Conservation (phyloP, 768 basidiomycete genomes). For the Psilocybe tampanensis region DNA sequence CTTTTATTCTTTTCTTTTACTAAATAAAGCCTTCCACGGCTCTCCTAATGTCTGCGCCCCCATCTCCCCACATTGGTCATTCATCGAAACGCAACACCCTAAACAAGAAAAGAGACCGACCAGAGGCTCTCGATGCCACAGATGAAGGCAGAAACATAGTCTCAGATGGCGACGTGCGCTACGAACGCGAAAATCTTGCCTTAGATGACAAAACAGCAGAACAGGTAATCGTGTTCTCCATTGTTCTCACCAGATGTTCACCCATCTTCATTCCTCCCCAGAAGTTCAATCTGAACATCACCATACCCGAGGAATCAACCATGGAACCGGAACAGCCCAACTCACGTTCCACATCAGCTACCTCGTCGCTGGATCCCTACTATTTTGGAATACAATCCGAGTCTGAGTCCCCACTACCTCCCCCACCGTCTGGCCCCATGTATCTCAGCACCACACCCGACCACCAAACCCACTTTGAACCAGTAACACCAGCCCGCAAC, state of each 20-base stretch:
- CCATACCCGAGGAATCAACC: slow-evolving; percentile 39
- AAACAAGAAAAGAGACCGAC: slow-evolving; percentile 51
- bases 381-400: slow-evolving; percentile 79
- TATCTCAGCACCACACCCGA: slow-evolving; percentile 65
- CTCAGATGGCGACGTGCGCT: slow-evolving; percentile 41
- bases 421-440: slow-evolving; percentile 43
- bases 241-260: slow-evolving; percentile 19
- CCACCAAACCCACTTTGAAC: slow-evolving; percentile 48
- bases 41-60: slow-evolving; percentile 44
- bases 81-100: slow-evolving; percentile 35
- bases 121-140: slow-evolving; percentile 52
- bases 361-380: slow-evolving; percentile 86
- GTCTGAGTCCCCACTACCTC: slow-evolving; percentile 64
- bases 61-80: slow-evolving; percentile 39
- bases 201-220: slow-evolving; percentile 19
- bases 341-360: slow-evolving; percentile 73
- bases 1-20: slow-evolving; percentile 15
- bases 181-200: slow-evolving; percentile 34
- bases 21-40: slow-evolving; percentile 16
- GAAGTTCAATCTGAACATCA: slow-evolving; percentile 52
- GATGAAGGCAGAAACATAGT: slow-evolving; percentile 36
- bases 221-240: slow-evolving; percentile 23
- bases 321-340: slow-evolving; percentile 43
- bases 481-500: slow-evolving; percentile 74
- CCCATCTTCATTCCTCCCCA: slow-evolving; percentile 25